Conservation (phyloP, 805 yeast species). For the Groenewaldozyma tartarivorans region DNA sequence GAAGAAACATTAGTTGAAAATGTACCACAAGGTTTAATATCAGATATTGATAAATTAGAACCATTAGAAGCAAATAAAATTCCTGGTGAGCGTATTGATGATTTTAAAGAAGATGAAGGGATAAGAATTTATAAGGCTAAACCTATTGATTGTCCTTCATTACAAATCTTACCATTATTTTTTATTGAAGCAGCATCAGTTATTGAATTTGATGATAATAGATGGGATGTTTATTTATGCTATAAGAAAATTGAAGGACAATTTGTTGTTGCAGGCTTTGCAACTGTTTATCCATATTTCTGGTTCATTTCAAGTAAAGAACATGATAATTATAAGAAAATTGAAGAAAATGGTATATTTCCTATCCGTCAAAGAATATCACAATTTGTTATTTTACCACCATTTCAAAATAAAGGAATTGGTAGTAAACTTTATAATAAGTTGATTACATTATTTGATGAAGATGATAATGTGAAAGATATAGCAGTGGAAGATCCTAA, state of each 20-base stretch:
- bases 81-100: neutral
- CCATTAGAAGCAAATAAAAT: neutral
- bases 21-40: neutral
- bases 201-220: slow-evolving; percentile 64
- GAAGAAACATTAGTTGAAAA: neutral
- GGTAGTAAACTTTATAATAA: slow-evolving; percentile 55
- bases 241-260: slow-evolving; percentile 26
- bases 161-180: slow-evolving; percentile 71
- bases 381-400: slow-evolving; percentile 80
- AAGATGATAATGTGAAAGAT: slow-evolving; percentile 47
- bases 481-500: slow-evolving; percentile 92
- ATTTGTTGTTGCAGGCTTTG: slow-evolving; percentile 54
- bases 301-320: slow-evolving; percentile 47
- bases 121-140: neutral
- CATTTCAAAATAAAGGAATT: slow-evolving; percentile 62
- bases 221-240: slow-evolving; percentile 71
- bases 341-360: slow-evolving; percentile 12
- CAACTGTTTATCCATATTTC: slow-evolving; percentile 80
- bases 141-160: slow-evolving; percentile 30
- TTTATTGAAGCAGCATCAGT: slow-evolving; percentile 92
- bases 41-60: neutral
- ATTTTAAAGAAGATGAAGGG: neutral
- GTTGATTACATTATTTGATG: slow-evolving; percentile 46
- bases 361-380: slow-evolving; percentile 62
- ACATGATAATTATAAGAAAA: slow-evolving; percentile 32